phyloP scores from a whole-genome alignment of 169 alveolate species.

The Toxoplasma gondii region DNA sequence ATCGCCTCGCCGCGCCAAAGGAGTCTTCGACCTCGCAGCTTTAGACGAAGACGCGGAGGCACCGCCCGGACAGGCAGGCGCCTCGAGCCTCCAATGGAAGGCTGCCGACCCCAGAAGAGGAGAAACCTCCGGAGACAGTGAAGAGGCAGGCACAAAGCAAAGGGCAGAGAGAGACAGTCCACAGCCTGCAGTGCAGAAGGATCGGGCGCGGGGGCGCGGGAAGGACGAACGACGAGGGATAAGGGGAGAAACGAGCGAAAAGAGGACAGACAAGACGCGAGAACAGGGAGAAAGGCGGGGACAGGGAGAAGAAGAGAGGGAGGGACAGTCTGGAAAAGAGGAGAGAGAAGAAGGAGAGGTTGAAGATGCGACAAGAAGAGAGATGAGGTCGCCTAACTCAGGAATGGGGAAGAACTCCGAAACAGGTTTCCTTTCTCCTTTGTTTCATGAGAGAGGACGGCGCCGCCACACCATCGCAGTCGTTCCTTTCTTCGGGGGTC shows the following conservation, averaged over 20 bases:
- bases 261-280: background rate
- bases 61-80: background rate
- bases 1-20: background rate
- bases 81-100: too few species aligned
- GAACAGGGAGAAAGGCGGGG: background rate
- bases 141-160: background rate
- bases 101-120: too few species aligned
- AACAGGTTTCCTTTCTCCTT: background rate
- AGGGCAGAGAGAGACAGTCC: background rate
- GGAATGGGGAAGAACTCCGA: background rate
- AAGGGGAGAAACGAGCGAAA: background rate
- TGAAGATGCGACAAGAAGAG: background rate
- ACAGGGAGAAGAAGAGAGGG: background rate
- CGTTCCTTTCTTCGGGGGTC: background rate
- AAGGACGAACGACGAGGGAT: background rate
- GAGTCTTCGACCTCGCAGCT: background rate
- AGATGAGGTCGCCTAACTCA: background rate
- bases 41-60: background rate
- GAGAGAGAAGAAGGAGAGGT: background rate
- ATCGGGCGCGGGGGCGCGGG: background rate
- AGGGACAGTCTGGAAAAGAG: background rate
- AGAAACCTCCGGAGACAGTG: background rate
- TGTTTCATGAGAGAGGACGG: background rate
- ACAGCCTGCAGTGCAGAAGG: background rate
- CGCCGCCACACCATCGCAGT: background rate